Conservation (phyloP, 371 early-diverging fungal species). For the Batkoa obscura region DNA sequence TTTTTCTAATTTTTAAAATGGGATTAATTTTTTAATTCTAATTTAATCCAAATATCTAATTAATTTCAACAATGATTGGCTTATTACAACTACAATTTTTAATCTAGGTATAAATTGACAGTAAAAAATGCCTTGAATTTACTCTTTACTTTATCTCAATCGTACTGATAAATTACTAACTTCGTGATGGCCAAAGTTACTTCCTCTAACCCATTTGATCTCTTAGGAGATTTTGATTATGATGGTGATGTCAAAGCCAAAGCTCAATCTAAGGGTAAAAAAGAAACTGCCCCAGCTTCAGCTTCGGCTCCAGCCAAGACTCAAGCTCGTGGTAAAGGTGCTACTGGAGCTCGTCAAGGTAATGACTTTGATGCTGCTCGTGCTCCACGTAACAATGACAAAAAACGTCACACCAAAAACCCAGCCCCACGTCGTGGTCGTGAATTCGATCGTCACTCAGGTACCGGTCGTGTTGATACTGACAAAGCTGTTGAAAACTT, state of each 20-base stretch:
- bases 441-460: constrained; percentile 66
- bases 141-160: too few species aligned
- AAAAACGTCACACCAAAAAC: constrained; percentile 7
- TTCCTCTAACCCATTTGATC: constrained; percentile 30
- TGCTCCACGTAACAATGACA: constrained; percentile 19
- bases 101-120: too few species aligned
- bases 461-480: constrained; percentile 46
- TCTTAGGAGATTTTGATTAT: constrained; percentile 36
- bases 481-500: constrained; percentile 70
- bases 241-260: constrained; percentile 17
- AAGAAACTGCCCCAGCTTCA: constrained; percentile 8
- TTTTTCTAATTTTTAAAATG: too few species aligned
- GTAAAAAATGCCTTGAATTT: too few species aligned
- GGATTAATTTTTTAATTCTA: too few species aligned
- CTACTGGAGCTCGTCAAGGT: constrained; percentile 10
- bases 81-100: too few species aligned
- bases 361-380: too few species aligned
- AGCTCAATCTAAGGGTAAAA: constrained; percentile 14
- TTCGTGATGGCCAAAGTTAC: constrained; percentile 17
- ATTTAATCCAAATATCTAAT: too few species aligned
- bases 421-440: constrained; percentile 21
- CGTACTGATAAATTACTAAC: too few species aligned
- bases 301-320: constrained; percentile 8
- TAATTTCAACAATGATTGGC: too few species aligned
- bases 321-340: constrained; percentile 14